phyloP scores from a whole-genome alignment of 176 grass and related monocot genomes.

The Dendrocalamus sinicus region DNA sequence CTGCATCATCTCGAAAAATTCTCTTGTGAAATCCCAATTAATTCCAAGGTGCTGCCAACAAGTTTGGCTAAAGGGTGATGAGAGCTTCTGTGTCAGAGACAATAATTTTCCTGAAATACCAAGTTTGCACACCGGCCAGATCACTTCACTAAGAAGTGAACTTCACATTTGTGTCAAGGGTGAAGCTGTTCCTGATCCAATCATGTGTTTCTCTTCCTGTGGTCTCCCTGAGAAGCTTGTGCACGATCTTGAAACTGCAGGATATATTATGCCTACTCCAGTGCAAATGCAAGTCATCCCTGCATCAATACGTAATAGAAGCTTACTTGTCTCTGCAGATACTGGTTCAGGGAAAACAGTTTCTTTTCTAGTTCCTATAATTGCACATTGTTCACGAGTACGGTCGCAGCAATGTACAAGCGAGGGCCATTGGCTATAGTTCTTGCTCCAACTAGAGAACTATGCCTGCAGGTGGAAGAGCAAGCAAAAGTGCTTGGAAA shows the following conservation, averaged over 20 bases:
- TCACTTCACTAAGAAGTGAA: slow-evolving; percentile 73
- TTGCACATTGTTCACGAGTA: slow-evolving; percentile 59
- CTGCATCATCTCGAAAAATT: no score
- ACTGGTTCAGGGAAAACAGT: slow-evolving; percentile 89
- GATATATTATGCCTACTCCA: slow-evolving; percentile 82
- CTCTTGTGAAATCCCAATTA: no score
- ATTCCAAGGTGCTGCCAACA: no score
- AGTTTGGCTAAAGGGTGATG: no score
- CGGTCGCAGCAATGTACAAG: slow-evolving; percentile 28
- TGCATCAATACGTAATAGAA: slow-evolving; percentile 71
- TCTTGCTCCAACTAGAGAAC: slow-evolving; percentile 86
- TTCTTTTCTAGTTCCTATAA: slow-evolving; percentile 86
- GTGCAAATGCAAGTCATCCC: slow-evolving; percentile 96
- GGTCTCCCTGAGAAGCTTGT: slow-evolving; percentile 75
- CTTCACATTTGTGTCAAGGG: slow-evolving; percentile 78
- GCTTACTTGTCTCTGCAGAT: slow-evolving; percentile 85
- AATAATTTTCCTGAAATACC: slow-evolving; percentile 44
- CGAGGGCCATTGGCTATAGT: slow-evolving; percentile 66
- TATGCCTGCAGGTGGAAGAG: slow-evolving; percentile 89
- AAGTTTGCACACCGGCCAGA: slow-evolving; percentile 53
- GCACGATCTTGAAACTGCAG: slow-evolving; percentile 79
- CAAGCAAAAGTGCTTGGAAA: slow-evolving; percentile 88
- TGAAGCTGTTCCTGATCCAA: slow-evolving; percentile 61
- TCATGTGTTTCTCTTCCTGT: slow-evolving; percentile 80
- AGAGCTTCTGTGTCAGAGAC: slow-evolving; percentile 74